These are phyloP conservation scores for Apophysomyces sp. DNA, from an alignment of 371 early-diverging fungal species.

Conservation along the genomic window DNA sequence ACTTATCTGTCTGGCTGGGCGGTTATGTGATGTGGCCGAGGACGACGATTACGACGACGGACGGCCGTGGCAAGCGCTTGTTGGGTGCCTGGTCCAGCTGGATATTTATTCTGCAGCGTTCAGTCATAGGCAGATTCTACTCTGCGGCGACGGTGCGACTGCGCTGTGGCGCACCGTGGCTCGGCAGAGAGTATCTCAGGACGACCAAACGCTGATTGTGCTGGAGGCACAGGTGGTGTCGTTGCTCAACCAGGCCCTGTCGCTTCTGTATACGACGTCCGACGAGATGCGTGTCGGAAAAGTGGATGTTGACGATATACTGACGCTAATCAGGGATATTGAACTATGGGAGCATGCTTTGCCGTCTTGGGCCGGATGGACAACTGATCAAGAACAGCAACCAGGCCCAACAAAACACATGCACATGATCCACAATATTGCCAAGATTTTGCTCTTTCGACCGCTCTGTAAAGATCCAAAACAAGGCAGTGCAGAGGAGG, in stretches of 20 bases:
- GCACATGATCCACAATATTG: conserved; percentile 35
- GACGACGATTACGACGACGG: neutral
- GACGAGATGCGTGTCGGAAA: conserved; percentile 20
- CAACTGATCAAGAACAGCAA: neutral
- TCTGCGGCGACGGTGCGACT: conserved; percentile 12
- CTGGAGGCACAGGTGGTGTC: conserved; percentile 15
- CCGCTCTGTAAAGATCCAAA: conserved; percentile 23
- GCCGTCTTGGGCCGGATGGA: conserved; percentile 34
- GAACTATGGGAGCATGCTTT: conserved; percentile 39
- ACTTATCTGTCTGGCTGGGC: neutral
- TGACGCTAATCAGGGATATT: conserved; percentile 37
- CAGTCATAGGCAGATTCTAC: conserved; percentile 5
- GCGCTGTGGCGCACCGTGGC: conserved; percentile 11
- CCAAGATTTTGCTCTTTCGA: conserved; percentile 38
- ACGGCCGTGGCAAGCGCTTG: conserved; percentile 16
- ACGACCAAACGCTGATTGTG: conserved; percentile 9
- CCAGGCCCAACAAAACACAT: conserved; percentile 21
- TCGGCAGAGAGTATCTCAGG: conserved; percentile 1
- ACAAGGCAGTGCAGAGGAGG: neutral
- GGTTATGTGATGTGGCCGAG: neutral
- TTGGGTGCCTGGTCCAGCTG: conserved; percentile 13
- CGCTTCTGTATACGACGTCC: conserved; percentile 17
- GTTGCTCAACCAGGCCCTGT: conserved; percentile 15
- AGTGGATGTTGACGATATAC: conserved; percentile 46
- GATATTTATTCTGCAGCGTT: conserved; percentile 25